Evolutionary conservation across 2,329 filamentous ascomycete species (phyloP).

Genomic region (Penicillium capsulatum): DNA sequence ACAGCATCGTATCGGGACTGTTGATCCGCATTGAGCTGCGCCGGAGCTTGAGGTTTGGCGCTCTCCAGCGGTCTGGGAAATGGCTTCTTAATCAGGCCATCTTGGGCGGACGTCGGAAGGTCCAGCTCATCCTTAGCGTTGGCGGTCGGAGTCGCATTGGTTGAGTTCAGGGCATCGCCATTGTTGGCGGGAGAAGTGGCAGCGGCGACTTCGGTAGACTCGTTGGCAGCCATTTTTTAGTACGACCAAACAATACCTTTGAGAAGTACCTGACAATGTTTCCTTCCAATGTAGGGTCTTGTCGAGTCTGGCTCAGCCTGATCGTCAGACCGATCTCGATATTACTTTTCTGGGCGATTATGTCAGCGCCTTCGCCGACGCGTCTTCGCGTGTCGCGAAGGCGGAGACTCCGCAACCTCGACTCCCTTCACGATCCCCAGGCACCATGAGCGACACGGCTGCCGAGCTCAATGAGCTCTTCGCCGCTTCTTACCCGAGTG

Average conservation of each 20-base stretch:
- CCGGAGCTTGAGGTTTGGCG: slow-evolving; percentile 54
- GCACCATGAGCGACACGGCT: slow-evolving; percentile 48
- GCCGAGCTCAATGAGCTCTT: slow-evolving; percentile 59
- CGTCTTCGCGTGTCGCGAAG: slow-evolving; percentile 11
- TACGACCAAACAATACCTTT: no score
- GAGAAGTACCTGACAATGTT: no score
- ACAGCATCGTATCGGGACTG: slow-evolving; percentile 75
- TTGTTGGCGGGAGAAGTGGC: slow-evolving; percentile 10
- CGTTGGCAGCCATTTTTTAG: slow-evolving; percentile 15
- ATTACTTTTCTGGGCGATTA: slow-evolving; percentile 18
- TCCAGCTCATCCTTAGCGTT: slow-evolving; percentile 17
- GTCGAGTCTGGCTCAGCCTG: slow-evolving; percentile 1
- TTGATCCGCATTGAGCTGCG: slow-evolving; percentile 69
- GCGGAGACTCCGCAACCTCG: slow-evolving; percentile 2
- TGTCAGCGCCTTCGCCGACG: slow-evolving; percentile 23
- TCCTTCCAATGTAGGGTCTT: slow-evolving; percentile 1
- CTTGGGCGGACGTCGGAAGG: slow-evolving; percentile 37
- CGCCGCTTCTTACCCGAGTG: slow-evolving; percentile 49
- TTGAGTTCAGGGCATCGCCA: slow-evolving; percentile 9
- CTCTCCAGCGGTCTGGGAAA: slow-evolving; percentile 55
- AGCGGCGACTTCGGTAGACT: slow-evolving; percentile 5
- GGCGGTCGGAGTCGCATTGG: slow-evolving; percentile 7
- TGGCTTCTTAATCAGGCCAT: slow-evolving; percentile 52
- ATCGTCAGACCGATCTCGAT: slow-evolving; percentile 17
- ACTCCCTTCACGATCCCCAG: slow-evolving; percentile 1